Base-by-base conservation (phyloP, 306 rosid species). In the Hippophae rhamnoides region DNA sequence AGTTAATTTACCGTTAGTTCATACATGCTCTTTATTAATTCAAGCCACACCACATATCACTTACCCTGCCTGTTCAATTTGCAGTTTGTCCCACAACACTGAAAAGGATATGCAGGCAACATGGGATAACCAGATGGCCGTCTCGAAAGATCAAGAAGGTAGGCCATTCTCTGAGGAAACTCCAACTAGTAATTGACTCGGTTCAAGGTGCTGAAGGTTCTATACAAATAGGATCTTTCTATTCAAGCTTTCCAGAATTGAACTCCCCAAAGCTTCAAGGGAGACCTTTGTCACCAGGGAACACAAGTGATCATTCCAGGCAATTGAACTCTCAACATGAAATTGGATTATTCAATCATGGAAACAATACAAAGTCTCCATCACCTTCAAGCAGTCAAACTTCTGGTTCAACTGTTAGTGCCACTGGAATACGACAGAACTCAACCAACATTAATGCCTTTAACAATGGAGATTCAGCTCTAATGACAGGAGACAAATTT, bases 41-140 rank as follows among this genome's bases (percentile, higher is more conserved):
- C 23, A 18, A 18, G 23, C 23, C 23, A 8, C 42, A 7, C 61
- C 41, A 13, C 9, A 7, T 5, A 6, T 49, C 13, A 9, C 8
- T 5, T 40, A 10, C 38, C 6, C 8, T 11, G 12, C 31, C 45
- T 65, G 41, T 49, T 53, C 26, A 8, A n/a, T 27, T 31, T 65
- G 72, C 73, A 86, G 90, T 83, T 23, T 81, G 90, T 56, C 81
- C 86, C n/a, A 86, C 90, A 9, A 81, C 95, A 42, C 74, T 81
- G 68, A 86, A 81, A 62, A 72, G 90, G 75, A 86, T 86, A 69
- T 81, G 95, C 78, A 81, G 82, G 65, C 87, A 83, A 64, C 86
- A 83, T 59, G 90, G 83, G 18, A 83, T 83, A 10, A 74, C 72
- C 5, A 61, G 95, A 61, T 81, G 88, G 84, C 88, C 87, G 13